A percentile compares a stretch with the other conserved stretches of the same genome.
phyloP scores from a whole-genome alignment of 805 yeast species.

The Candida morakotiae region DNA sequence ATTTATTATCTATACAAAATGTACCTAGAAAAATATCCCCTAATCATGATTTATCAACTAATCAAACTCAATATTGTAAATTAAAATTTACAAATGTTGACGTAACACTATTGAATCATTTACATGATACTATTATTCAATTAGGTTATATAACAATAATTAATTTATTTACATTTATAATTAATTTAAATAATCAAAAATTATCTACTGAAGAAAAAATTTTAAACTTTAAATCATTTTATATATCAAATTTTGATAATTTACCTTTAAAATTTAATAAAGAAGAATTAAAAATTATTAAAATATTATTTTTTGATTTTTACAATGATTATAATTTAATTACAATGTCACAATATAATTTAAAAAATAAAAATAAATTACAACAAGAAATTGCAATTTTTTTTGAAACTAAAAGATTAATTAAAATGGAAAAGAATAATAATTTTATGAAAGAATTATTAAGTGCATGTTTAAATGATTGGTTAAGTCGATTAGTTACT shows the following conservation, averaged over 20 bases:
- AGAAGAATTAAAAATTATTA: background rate
- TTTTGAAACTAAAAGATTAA: background rate
- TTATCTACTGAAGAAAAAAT: background rate
- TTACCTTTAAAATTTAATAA: background rate
- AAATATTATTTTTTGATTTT: conserved; percentile 1
- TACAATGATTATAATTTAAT: conserved; percentile 4
- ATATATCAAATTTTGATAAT: background rate
- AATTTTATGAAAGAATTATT: conserved; percentile 2
- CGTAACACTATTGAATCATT: background rate
- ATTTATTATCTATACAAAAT: background rate
- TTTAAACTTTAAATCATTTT: background rate
- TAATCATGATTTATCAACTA: conserved; percentile 3
- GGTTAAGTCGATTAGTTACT: conserved; percentile 1
- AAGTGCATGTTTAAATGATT: conserved; percentile 4
- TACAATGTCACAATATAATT: background rate
- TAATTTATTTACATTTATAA: background rate
- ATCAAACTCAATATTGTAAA: conserved; percentile 2
- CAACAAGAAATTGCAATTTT: background rate
- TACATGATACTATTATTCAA: background rate
- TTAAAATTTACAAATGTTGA: background rate
- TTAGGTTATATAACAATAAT: background rate
- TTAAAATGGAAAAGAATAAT: background rate
- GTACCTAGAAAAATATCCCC: conserved; percentile 1
- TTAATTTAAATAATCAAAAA: conserved; percentile 4
- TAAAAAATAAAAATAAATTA: conserved; percentile 1